phyloP scores from a whole-genome alignment of 2,329 filamentous ascomycete species.

The Exophiala dermatitidis region DNA sequence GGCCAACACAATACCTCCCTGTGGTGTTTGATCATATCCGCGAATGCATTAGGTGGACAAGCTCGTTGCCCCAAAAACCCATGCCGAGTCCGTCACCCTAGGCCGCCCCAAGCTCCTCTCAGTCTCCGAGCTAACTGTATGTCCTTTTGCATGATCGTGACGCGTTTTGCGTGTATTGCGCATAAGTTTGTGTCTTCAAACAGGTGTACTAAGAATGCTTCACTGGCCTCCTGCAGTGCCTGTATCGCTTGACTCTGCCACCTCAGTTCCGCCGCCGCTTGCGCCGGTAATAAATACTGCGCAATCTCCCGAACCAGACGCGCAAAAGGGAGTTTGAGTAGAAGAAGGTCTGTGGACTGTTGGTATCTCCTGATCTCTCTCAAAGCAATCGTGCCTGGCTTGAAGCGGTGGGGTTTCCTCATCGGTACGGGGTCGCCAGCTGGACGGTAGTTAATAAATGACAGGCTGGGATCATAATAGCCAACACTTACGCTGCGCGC shows the following conservation, averaged over 20 bases:
- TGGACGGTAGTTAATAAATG: conserved; percentile 31
- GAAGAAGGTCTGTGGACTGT: conserved; percentile 76
- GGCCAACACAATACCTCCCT: not conserved
- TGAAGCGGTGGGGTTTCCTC: conserved; percentile 56
- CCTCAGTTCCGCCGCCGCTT: conserved; percentile 61
- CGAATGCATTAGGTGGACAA: not conserved
- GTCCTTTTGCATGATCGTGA: conserved; percentile 97
- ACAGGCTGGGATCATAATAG: conserved; percentile 24
- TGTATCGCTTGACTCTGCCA: conserved; percentile 96
- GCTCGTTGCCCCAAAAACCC: not conserved
- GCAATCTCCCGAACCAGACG: conserved; percentile 47
- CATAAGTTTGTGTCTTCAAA: conserved; percentile 95
- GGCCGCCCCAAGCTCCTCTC: conserved; percentile 68
- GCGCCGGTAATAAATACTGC: conserved; percentile 52
- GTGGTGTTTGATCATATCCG: conserved; percentile 4
- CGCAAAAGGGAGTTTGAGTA: conserved; percentile 52
- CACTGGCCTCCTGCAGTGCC: conserved; percentile 89
- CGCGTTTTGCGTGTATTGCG: conserved; percentile 91
- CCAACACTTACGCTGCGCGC: conserved; percentile 31
- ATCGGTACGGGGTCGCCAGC: conserved; percentile 67
- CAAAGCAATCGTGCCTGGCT: conserved; percentile 75
- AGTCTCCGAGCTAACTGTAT: conserved; percentile 84
- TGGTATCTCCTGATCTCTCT: conserved; percentile 90
- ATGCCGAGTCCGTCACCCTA: conserved; percentile 40
- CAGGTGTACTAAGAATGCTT: conserved; percentile 91